phyloP scores from a whole-genome alignment of 2,329 filamentous ascomycete genomes.

The Elsinoe australis region DNA sequence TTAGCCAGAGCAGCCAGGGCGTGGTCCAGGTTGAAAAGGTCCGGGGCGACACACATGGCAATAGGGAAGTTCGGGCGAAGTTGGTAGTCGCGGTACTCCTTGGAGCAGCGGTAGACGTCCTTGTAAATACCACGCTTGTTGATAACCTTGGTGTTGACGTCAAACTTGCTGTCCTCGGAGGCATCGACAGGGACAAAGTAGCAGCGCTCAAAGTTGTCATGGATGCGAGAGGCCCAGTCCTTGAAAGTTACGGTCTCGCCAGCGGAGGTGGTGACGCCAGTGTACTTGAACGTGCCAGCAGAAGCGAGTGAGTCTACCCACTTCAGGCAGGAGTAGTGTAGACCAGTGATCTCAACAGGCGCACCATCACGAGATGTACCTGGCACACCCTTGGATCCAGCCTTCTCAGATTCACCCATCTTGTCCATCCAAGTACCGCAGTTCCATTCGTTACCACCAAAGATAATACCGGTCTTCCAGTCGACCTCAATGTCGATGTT shows the following conservation, averaged over 20 bases:
- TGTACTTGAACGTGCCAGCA: conserved; percentile 63
- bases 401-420: conserved; percentile 95
- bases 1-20: conserved; percentile 72
- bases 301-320: conserved; percentile 67
- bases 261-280: conserved; percentile 53
- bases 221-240: conserved; percentile 73
- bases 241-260: conserved; percentile 56
- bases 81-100: conserved; percentile 97
- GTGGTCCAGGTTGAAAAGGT: conserved; percentile 71
- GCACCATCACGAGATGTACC: conserved; percentile 96
- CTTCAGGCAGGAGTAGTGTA: conserved; percentile 78
- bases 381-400: conserved; percentile 84
- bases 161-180: conserved; percentile 66
- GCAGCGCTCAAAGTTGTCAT: conserved; percentile 80
- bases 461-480: conserved; percentile 84
- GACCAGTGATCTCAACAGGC: conserved; percentile 87
- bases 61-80: conserved; percentile 90
- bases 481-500: conserved; percentile 85
- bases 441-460: conserved; percentile 88
- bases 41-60: conserved; percentile 87
- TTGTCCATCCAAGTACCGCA: conserved; percentile 99
- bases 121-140: conserved; percentile 97
- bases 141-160: conserved; percentile 69
- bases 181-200: conserved; percentile 73
- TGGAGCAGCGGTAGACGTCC: conserved; percentile 86